phyloP scores from a whole-genome alignment of 2,329 filamentous ascomycete genomes.

The Epichloe scottii region DNA sequence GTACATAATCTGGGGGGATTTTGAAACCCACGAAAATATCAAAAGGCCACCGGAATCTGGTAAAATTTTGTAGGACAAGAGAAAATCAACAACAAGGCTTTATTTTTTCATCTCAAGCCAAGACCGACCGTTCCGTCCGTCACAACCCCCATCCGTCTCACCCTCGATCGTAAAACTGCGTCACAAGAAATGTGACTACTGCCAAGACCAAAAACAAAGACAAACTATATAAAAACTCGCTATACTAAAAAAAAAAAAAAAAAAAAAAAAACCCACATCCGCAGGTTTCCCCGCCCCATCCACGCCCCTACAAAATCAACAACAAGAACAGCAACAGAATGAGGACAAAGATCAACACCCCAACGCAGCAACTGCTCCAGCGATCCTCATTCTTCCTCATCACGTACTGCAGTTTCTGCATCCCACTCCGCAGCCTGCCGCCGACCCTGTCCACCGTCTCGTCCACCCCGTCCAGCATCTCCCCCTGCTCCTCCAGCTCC shows the following conservation, averaged over 20 bases:
- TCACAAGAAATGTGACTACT: neutral
- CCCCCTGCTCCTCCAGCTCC: constrained; percentile 87
- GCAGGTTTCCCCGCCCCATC: neutral
- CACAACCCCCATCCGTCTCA: neutral
- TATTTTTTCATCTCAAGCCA: too few relatives aligned
- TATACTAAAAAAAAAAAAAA: neutral
- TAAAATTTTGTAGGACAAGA: too few relatives aligned
- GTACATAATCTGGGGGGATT: too few relatives aligned
- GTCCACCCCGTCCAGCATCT: constrained; percentile 80
- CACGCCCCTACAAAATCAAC: constrained; percentile 35
- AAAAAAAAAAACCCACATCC: neutral
- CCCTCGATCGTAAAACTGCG: neutral
- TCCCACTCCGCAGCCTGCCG: constrained; percentile 70
- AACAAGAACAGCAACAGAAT: constrained; percentile 77
- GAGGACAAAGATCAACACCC: constrained; percentile 72
- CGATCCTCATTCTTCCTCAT: constrained; percentile 84
- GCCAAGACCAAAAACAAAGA: neutral
- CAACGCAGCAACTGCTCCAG: constrained; percentile 83
- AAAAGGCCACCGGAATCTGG: too few relatives aligned
- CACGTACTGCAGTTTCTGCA: constrained; percentile 76
- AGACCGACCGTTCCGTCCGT: too few relatives aligned
- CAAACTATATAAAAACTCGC: neutral
- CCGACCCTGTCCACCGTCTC: constrained; percentile 75
- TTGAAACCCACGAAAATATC: too few relatives aligned
- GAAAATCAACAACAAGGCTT: too few relatives aligned